Percentiles rank a stretch among this genome's conserved stretches.
Conservation (phyloP, 352 stramenopile genomes). For the Globisporangium rhizosaccharum region DNA sequence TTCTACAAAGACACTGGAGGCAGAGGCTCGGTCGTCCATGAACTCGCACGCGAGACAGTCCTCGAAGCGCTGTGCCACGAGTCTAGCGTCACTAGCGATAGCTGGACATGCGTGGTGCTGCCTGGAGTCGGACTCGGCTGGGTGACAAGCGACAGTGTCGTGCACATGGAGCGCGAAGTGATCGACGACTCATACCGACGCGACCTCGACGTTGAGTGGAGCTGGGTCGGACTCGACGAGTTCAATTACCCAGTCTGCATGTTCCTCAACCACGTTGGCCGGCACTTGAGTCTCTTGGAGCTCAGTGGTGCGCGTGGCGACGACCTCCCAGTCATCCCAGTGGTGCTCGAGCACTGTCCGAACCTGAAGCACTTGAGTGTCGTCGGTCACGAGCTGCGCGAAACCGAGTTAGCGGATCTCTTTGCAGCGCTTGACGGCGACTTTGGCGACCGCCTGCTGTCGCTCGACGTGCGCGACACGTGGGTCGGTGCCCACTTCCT, state of each 20-base stretch:
- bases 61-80: background rate
- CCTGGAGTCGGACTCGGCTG: background rate
- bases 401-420: background rate
- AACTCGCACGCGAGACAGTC: background rate
- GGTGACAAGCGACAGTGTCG: background rate
- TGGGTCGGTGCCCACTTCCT: background rate
- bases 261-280: background rate
- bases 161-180: background rate
- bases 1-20: background rate
- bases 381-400: background rate
- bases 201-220: background rate
- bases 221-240: background rate
- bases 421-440: background rate
- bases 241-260: background rate
- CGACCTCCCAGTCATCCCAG: background rate
- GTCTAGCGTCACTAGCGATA: background rate
- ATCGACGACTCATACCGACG: background rate
- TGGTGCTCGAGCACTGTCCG: background rate
- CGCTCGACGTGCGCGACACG: background rate
- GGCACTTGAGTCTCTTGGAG: background rate
- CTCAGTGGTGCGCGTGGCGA: background rate
- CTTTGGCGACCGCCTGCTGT: background rate
- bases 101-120: background rate
- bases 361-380: background rate
- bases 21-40: background rate